Base-by-base conservation (phyloP, 2,329 filamentous ascomycete genomes). In the Purpureocillium lavendulum region DNA sequence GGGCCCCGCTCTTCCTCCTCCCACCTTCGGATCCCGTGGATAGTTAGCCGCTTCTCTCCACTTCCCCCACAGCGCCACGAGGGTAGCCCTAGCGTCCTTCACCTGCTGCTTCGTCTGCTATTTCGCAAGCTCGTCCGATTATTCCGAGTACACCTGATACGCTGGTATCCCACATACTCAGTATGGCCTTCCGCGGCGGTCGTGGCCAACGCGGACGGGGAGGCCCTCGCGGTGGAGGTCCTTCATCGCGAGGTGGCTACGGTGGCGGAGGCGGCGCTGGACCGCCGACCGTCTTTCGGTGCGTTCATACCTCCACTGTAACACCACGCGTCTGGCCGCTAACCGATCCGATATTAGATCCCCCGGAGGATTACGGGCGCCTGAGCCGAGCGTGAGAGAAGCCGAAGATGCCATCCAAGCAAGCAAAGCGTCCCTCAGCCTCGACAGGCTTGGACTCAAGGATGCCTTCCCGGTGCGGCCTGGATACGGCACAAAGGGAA, bases 401-500 rank as follows among this genome's bases (percentile, higher is more conserved):
- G 11, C 33, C 7, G 45, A 48, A 35, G 40, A 48, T 32, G 36
- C 39, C 4, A 28, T 44, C 7, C 32, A 35, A 7, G 33, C 30
- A 10, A 34, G 7, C 18, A 41, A 40, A 13, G 26, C 18, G n/a
- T 30, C 7, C 16, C 14, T 36, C 16, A 33, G 40, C 12, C 41
- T 41, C 13, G 28, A 31, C 33, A 29, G 29, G 7, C 40, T 45
- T 10, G 35, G 29, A n/a, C 16, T 46, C n/a, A 30, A 29, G 2
- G 40, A 41, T 3, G 21, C 24, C 4, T 45, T 46, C 14, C 43
- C 46, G 14, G 36, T 21, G 4, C 40, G 46, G 8, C 46, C 46
- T 4, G 39, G 31, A 7, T 47, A 45, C 30, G 46, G 44, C 14
- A 43, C 45, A 8, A 43, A 40, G 30, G 46, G 46, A 2, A 10